A percentile compares a stretch with the other conserved stretches of the same genome.
Conservation (phyloP, 345 rosid species). For the Citrus reticulata region DNA sequence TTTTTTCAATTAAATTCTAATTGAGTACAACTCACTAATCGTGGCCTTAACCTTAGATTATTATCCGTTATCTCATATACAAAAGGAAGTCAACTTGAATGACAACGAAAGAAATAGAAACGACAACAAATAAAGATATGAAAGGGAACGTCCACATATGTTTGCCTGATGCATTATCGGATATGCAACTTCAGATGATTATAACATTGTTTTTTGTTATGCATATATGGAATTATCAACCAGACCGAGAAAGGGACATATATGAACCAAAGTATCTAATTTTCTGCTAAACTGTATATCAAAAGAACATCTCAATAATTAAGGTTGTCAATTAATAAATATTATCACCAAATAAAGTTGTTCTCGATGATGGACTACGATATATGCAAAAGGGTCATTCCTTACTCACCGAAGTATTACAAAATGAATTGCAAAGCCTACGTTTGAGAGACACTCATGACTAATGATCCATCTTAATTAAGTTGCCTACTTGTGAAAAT, state of each 20-base stretch:
- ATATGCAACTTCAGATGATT: neutral
- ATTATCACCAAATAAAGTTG: neutral
- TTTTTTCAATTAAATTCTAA: neutral
- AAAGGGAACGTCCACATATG: neutral
- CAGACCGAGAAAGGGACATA: neutral
- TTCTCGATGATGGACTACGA: neutral
- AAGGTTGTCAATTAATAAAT: neutral
- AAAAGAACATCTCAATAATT: neutral
- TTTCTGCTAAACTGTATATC: neutral
- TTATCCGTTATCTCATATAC: neutral
- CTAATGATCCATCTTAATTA: neutral
- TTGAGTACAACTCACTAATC: neutral
- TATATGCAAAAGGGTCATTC: neutral
- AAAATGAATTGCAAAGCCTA: neutral
- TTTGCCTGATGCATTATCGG: neutral
- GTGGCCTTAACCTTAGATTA: neutral
- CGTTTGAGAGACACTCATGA: neutral
- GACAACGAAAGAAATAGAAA: neutral
- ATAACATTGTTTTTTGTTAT: neutral
- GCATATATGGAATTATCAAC: neutral
- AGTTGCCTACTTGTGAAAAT: neutral
- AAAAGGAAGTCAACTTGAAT: constrained; percentile 5
- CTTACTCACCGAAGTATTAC: neutral
- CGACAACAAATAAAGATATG: neutral
- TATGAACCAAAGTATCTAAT: neutral